Evolutionary conservation across 1,284 basidiomycete species (phyloP).

Genomic region (Chalciporus sp.): DNA sequence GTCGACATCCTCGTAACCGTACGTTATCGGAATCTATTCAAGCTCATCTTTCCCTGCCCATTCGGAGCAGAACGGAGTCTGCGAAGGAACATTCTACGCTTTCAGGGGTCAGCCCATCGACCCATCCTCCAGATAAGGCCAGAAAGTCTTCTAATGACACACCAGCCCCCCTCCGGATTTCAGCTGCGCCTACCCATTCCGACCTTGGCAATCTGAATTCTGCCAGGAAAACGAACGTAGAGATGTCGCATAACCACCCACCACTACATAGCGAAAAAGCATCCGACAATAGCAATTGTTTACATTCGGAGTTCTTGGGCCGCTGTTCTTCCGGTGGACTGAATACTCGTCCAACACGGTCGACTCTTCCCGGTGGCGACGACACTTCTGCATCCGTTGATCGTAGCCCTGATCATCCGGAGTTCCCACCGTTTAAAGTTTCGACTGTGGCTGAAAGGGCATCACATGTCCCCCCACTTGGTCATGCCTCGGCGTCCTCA

Average conservation of each 20-base stretch:
- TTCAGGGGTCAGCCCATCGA: neutral
- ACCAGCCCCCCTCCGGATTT: conserved; percentile 8
- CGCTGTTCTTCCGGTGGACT: conserved; percentile 3
- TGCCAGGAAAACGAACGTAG: neutral
- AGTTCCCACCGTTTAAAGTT: neutral
- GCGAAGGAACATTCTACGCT: neutral
- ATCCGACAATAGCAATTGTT: conserved; percentile 34
- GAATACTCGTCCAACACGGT: neutral
- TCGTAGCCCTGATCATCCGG: neutral
- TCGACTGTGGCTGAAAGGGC: neutral
- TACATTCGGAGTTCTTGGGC: conserved; percentile 28
- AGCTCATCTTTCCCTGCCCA: conserved; percentile 42
- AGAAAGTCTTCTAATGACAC: neutral
- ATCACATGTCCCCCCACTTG: neutral
- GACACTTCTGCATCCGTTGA: neutral
- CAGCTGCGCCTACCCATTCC: neutral
- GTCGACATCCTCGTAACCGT: conserved; percentile 35
- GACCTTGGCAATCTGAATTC: neutral
- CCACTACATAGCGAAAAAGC: conserved; percentile 2
- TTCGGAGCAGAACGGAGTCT: neutral
- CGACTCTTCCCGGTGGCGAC: conserved; percentile 6
- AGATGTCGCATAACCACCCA: neutral
- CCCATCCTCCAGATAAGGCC: neutral
- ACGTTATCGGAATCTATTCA: conserved; percentile 52
- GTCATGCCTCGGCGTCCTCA: neutral